Conservation (phyloP, 176 grass and related monocot genomes). For the Ensete glaucum region DNA sequence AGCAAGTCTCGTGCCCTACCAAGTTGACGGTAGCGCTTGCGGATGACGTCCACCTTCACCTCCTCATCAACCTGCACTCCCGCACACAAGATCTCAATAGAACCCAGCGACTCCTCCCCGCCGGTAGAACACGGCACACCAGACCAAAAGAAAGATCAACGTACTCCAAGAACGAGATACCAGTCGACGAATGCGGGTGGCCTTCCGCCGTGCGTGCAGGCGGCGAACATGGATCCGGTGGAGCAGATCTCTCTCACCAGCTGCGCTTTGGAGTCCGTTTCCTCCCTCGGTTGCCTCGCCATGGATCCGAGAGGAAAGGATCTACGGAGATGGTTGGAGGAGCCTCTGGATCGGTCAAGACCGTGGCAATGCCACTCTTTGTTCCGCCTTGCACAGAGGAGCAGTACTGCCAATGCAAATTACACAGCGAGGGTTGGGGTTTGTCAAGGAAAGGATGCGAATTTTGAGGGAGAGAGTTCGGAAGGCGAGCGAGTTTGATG, state of each 20-base stretch:
- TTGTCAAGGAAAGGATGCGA: too few species aligned
- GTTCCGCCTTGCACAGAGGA: too few species aligned
- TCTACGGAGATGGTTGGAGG: too few species aligned
- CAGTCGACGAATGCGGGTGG: slow-evolving; percentile 55
- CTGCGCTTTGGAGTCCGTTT: slow-evolving; percentile 26
- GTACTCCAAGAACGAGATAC: slow-evolving; percentile 83
- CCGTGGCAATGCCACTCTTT: too few species aligned
- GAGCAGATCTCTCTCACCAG: slow-evolving; percentile 37
- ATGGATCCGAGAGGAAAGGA: not conserved
- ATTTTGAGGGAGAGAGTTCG: too few species aligned
- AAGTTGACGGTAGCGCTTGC: slow-evolving; percentile 58
- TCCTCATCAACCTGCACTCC: slow-evolving; percentile 40
- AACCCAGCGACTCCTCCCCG: too few species aligned
- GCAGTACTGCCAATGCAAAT: too few species aligned
- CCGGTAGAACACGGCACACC: too few species aligned
- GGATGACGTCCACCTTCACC: slow-evolving; percentile 40
- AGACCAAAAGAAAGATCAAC: not conserved
- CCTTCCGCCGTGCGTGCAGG: slow-evolving; percentile 41
- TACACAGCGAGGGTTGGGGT: too few species aligned
- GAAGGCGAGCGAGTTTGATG: too few species aligned
- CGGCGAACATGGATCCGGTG: slow-evolving; percentile 41
- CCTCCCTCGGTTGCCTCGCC: slow-evolving; percentile 1
- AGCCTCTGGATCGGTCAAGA: too few species aligned
- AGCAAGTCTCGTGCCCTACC: slow-evolving; percentile 20
- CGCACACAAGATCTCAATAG: too few species aligned